Base-by-base conservation (phyloP, 2,329 filamentous ascomycete genomes). In the Aspergillus costaricaensis region DNA sequence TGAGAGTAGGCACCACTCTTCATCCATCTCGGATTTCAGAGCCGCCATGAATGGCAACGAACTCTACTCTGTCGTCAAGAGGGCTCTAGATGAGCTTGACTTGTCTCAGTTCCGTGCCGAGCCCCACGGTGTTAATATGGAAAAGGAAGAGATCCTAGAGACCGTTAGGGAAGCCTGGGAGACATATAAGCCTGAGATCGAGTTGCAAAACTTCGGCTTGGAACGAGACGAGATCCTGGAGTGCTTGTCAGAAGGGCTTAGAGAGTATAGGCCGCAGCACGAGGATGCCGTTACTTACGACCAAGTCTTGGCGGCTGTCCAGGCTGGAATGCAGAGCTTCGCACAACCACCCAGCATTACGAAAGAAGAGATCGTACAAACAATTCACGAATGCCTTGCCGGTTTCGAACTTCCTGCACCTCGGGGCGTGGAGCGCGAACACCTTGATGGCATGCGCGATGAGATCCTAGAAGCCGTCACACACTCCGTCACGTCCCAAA, bases 151-250 rank as follows among this genome's bases (percentile, higher is more conserved):
- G 60, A 91, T 98, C 38, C 85, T 98, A 2, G 85, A 90, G 27
- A 92, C 93, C 3, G 90, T 98, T 14, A 88, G 88, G 67, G 92
- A 96, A 67, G 94, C 93, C 1, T 96, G 92, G 87, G 94, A 97
- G 72, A 91, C 88, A 57, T 96, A 96, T 78, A 96, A 96, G 77
- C 94, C 94, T 1, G 92, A 97, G 68, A 92, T 96, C 54, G 89
- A 96, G 68, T 84, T 96, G 4, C 90, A 96, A 68, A 92, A 96
- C 69, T 90, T 96, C 63, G 94, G 93, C 2, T 81, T 98, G 1
- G 94, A 96, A 74, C 86, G 92, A 5, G 92, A 97, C 12, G 94
- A 98, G 71, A 90, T 98, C 51, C 81, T 98, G 14, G 87, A 90
- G 41, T 96, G 92, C 66, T 83, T 98, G 25, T 88, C 91, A 67